Conservation (phyloP, 352 stramenopile genomes). For the Globisporangium paroecandrum region DNA sequence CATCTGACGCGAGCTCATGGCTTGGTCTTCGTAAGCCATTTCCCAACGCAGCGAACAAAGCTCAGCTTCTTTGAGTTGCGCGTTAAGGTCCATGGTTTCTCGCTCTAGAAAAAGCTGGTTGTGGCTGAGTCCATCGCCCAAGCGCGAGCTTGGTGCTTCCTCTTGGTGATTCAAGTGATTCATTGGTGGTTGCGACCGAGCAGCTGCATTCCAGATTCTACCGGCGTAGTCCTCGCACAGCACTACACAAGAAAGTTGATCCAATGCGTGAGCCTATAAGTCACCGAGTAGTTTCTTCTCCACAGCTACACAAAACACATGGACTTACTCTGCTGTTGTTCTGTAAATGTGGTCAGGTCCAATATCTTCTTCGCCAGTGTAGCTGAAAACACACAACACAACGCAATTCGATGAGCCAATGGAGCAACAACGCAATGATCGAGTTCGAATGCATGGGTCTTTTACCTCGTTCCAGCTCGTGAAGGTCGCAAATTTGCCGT, state of each 20-base stretch:
- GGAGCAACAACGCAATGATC: too few species aligned
- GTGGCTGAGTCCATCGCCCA: neutral
- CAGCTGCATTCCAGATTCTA: neutral
- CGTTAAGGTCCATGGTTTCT: constrained; percentile 30
- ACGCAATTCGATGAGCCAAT: neutral
- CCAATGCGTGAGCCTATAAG: neutral
- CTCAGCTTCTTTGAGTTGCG: constrained; percentile 37
- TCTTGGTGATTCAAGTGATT: neutral
- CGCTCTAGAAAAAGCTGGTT: constrained; percentile 4
- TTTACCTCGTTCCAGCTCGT: constrained; percentile 13
- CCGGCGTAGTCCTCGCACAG: constrained; percentile 7
- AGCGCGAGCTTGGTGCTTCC: too few species aligned
- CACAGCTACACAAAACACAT: neutral
- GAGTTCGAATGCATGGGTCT: neutral
- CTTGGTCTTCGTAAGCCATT: constrained; percentile 32
- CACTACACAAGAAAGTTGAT: neutral
- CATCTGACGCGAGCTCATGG: constrained; percentile 18
- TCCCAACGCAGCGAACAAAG: constrained; percentile 37
- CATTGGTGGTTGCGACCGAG: neutral
- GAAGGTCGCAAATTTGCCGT: constrained; percentile 9
- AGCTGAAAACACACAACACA: neutral
- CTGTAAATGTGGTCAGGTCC: neutral
- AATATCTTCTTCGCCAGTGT: neutral
- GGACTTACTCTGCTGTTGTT: constrained; percentile 11
- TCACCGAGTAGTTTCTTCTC: neutral